These are phyloP conservation scores for Lactifluus echinatus DNA, from an alignment of 768 basidiomycete species.

Conservation along the genomic window DNA sequence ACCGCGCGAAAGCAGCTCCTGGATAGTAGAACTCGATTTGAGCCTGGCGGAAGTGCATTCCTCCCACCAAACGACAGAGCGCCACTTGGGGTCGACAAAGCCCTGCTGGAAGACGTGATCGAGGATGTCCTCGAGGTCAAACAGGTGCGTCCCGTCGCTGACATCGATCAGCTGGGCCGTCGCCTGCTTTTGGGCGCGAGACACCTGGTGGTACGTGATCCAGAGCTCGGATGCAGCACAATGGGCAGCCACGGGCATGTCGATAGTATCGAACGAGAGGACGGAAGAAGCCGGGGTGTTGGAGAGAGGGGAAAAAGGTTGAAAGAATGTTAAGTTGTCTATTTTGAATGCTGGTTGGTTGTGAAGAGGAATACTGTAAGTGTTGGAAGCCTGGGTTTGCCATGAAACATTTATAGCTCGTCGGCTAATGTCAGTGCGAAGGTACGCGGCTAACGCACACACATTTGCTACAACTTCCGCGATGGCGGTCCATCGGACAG, in stretches of 20 bases:
- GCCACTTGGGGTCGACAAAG: conserved; percentile 37
- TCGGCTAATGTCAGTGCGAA: not conserved
- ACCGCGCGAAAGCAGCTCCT: conserved; percentile 31
- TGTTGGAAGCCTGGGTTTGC: too few relatives aligned
- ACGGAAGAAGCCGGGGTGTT: not conserved
- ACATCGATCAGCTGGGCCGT: conserved; percentile 43
- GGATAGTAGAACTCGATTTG: conserved; percentile 29
- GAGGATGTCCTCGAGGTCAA: conserved; percentile 41
- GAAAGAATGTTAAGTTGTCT: not conserved
- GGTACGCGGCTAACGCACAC: not conserved
- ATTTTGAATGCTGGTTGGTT: not conserved
- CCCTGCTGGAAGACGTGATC: conserved; percentile 39
- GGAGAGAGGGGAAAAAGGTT: not conserved
- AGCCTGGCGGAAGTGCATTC: conserved; percentile 32
- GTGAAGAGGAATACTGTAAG: too few relatives aligned
- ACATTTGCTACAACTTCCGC: not conserved
- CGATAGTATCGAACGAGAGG: not conserved
- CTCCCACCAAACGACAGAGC: conserved; percentile 39
- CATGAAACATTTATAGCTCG: not conserved
- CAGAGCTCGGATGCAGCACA: conserved; percentile 32
- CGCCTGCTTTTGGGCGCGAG: conserved; percentile 33
- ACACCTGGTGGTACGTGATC: conserved; percentile 41
- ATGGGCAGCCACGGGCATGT: not conserved
- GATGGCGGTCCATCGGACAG: too few relatives aligned
- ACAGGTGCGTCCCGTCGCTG: conserved; percentile 33